Evolutionary conservation across 495 filamentous ascomycete species (phyloP).

Genomic region (Hypomontagnella monticulosa): DNA sequence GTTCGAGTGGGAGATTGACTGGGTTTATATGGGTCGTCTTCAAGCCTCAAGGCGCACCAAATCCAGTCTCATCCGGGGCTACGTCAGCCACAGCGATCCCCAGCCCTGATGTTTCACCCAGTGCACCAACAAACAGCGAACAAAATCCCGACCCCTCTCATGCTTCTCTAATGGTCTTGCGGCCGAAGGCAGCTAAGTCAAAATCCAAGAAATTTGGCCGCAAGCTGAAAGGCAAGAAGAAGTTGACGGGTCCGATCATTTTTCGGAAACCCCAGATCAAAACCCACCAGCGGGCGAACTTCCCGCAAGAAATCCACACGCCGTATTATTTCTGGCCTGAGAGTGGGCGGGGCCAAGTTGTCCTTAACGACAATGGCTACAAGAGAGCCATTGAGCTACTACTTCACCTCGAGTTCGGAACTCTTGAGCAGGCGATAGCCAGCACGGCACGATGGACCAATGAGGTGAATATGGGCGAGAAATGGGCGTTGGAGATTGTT

Average conservation of each 20-base stretch:
- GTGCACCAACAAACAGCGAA: slow-evolving; percentile 21
- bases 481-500: slow-evolving; percentile 59
- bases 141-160: neutral
- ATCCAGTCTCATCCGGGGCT: neutral
- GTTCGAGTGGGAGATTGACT: slow-evolving; percentile 86
- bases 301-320: slow-evolving; percentile 55
- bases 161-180: slow-evolving; percentile 9
- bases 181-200: slow-evolving; percentile 20
- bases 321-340: slow-evolving; percentile 75
- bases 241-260: slow-evolving; percentile 62
- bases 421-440: slow-evolving; percentile 68
- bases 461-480: slow-evolving; percentile 50
- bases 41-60: slow-evolving; percentile 51
- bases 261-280: slow-evolving; percentile 66
- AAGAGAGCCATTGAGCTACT: slow-evolving; percentile 79
- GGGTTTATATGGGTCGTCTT: slow-evolving; percentile 96
- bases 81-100: slow-evolving; percentile 9
- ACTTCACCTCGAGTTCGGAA: slow-evolving; percentile 85
- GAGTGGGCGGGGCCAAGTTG: slow-evolving; percentile 71
- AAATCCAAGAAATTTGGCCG: slow-evolving; percentile 37
- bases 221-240: slow-evolving; percentile 49
- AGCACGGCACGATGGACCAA: slow-evolving; percentile 81
- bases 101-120: slow-evolving; percentile 43
- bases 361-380: slow-evolving; percentile 78
- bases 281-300: slow-evolving; percentile 53